Percentiles rank a stretch among this genome's conserved stretches.
These are phyloP conservation scores for Candida corydali DNA, from an alignment of 805 yeast genomes.

Conservation along the genomic window DNA sequence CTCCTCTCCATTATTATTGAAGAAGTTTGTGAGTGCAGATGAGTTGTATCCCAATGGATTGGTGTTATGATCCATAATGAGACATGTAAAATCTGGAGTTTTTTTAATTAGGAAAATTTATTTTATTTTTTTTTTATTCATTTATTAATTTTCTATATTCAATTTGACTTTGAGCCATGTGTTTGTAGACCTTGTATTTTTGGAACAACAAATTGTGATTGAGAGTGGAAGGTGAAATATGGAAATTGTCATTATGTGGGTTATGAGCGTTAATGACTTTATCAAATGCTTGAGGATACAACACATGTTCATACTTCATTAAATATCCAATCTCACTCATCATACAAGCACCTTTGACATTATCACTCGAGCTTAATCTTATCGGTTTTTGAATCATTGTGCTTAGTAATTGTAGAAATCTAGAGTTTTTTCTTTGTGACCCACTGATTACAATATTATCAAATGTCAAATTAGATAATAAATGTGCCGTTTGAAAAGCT, in stretches of 20 bases:
- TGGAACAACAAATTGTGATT: neutral
- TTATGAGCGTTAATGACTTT: neutral
- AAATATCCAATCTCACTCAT: conserved; percentile 7
- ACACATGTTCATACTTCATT: neutral
- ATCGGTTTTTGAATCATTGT: neutral
- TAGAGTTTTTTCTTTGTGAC: conserved; percentile 46
- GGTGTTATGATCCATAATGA: too few species aligned
- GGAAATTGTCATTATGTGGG: neutral
- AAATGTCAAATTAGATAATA: conserved; percentile 20
- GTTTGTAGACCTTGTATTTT: neutral
- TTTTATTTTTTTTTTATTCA: neutral
- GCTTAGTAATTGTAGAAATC: conserved; percentile 25
- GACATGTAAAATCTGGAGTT: too few species aligned
- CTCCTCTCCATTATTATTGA: too few species aligned
- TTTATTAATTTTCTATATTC: neutral
- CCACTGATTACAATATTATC: conserved; percentile 43
- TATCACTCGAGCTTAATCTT: conserved; percentile 6
- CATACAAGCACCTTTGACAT: conserved; percentile 13
- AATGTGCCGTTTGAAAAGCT: conserved; percentile 45
- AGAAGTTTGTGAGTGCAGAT: conserved; percentile 3
- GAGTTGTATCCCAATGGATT: too few species aligned
- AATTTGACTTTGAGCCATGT: neutral
- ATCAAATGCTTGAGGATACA: conserved; percentile 3
- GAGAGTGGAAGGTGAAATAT: neutral
- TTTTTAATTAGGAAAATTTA: too few species aligned